Percentiles rank a stretch among this genome's conserved stretches.
Conservation (phyloP, 345 rosid species). For the Heritiera littoralis region DNA sequence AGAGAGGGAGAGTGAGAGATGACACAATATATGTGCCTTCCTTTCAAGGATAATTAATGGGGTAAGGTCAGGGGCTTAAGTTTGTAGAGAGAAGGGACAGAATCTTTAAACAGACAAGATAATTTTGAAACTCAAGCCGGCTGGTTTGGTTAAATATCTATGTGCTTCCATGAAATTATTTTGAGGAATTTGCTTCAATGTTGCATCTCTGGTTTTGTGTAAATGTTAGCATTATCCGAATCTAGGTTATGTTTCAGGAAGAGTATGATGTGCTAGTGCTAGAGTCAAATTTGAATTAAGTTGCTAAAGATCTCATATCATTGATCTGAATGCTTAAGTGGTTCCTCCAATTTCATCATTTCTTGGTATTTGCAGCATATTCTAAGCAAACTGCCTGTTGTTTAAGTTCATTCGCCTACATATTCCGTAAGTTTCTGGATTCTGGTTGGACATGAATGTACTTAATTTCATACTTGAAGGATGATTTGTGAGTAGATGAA, state of each 20-base stretch:
- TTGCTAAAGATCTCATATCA: neutral
- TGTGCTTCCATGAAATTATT: neutral
- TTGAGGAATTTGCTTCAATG: neutral
- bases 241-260: neutral
- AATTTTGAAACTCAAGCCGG: neutral
- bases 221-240: neutral
- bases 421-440: neutral
- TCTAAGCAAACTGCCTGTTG: neutral
- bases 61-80: neutral
- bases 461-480: neutral
- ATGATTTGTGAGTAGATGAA: neutral
- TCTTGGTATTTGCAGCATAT: neutral
- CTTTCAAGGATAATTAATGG: neutral
- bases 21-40: neutral
- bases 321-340: neutral
- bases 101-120: neutral
- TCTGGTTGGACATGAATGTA: neutral
- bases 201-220: neutral
- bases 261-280: neutral
- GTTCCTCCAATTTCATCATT: conserved; percentile 1
- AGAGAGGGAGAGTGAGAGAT: neutral
- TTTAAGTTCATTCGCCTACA: neutral
- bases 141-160: neutral
- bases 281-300: neutral
- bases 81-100: neutral